Evolutionary conservation across 2,329 filamentous ascomycete genomes (phyloP), one percentile per base, ranked within the genome.

Genomic region (Hypoxylon rubiginosum): DNA sequence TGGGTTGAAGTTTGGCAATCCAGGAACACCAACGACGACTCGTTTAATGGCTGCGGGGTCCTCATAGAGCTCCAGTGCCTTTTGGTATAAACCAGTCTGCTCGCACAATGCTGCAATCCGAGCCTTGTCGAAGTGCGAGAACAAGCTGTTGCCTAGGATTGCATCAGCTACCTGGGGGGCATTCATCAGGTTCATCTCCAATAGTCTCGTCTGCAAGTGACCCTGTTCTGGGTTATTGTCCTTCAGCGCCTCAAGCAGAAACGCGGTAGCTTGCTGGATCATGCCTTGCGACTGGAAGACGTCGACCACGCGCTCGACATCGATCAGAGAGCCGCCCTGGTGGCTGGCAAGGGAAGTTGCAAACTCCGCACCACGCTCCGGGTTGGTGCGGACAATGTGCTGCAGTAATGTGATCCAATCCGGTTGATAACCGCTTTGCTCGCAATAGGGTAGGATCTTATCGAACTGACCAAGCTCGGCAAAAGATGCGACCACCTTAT

Each of bases 271-370:
- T 80, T 97, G 94, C 79, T 98, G 97, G 53, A 98, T 88, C 94
- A 98, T 96, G 75, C 94, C 94, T 80, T 99, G 96, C 9, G 94
- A 94, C 81, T 97, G 92, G 90, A 99, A 99, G 64, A 99, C 94
- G 79, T 99, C 96, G 52, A 97, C 93, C 24, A 97, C 94, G 50
- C 95, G 93, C 77, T 97, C 93, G 62, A 98, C 89, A 74, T 98
- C 96, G 71, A 99, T 91, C 64, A 97, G 83, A 24, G 94, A 91
- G 26, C 93, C 94, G 65, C 90, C 89, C 76, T 97, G 93, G 73
- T 96, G 91, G 79, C 96, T 97, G 46, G 93, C 95, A 66, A 99
- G 87, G 69, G 92, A 89, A n/a, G 92, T 92, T 21, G 96, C 97
- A 74, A 99, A 98, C 76, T 99, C 96, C 0, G 93, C 89, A 69